A percentile compares a stretch with the other conserved stretches of the same genome.
Evolutionary conservation across 805 yeast species (phyloP).

Genomic region (Lipomyces mesembrius): DNA sequence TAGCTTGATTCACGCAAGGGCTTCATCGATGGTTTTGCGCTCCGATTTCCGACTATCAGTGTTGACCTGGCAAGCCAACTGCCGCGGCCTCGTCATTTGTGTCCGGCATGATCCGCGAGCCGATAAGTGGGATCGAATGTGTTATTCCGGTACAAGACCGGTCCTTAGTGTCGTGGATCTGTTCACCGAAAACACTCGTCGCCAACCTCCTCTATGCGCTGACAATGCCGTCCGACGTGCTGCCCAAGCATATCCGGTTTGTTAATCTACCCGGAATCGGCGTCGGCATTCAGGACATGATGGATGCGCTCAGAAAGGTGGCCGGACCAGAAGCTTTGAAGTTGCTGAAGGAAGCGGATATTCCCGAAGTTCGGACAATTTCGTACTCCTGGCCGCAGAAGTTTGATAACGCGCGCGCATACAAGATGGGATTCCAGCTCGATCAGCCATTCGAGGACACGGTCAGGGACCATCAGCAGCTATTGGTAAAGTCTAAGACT

Average conservation of each 20-base stretch:
- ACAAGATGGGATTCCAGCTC: constrained; percentile 19
- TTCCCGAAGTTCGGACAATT: constrained; percentile 30
- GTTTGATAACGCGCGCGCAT: constrained; percentile 32
- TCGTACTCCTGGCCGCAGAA: constrained; percentile 38
- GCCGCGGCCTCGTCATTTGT: constrained; percentile 40
- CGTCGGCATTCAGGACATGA: constrained; percentile 39
- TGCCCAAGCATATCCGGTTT: constrained; percentile 24
- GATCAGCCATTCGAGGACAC: constrained; percentile 26
- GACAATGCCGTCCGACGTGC: constrained; percentile 17
- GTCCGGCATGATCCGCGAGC: constrained; percentile 41
- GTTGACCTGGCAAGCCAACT: constrained; percentile 41
- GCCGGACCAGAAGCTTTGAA: constrained; percentile 33
- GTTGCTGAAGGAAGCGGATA: constrained; percentile 30
- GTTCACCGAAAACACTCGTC: constrained; percentile 35
- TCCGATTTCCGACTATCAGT: constrained; percentile 37
- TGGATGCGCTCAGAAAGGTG: constrained; percentile 38
- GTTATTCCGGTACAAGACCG: constrained; percentile 36
- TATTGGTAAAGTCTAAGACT: neutral
- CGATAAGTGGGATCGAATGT: constrained; percentile 33
- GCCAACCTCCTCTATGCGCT: constrained; percentile 36
- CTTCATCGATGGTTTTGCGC: constrained; percentile 37
- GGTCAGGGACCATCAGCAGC: constrained; percentile 15
- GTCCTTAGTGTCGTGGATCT: constrained; percentile 35
- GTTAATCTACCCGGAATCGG: constrained; percentile 40
- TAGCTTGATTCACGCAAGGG: constrained; percentile 45